Conservation (phyloP, 176 grass and related monocot genomes). For the Rhynchospora tenuis region DNA sequence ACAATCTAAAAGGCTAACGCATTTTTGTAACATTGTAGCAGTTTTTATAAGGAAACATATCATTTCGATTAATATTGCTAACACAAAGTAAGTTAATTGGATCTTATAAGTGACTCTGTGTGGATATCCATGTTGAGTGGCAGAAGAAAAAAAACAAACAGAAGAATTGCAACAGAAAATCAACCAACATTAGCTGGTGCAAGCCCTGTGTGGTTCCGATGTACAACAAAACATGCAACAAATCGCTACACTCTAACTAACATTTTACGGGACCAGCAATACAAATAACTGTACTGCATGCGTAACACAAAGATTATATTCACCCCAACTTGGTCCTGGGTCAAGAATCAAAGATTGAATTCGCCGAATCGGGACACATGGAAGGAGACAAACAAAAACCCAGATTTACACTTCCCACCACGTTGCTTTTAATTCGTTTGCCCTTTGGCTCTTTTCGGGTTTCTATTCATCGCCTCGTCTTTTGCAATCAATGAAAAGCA, state of each 20-base stretch:
- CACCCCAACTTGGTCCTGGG: not conserved
- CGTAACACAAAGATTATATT: not conserved
- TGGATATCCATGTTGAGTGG: too few species aligned
- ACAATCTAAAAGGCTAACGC: too few species aligned
- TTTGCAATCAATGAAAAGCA: constrained; percentile 20
- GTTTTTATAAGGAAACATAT: too few species aligned
- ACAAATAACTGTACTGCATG: not conserved
- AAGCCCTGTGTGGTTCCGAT: too few species aligned
- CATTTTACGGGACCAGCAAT: not conserved
- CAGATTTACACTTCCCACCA: constrained; percentile 17
- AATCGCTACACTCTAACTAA: not conserved
- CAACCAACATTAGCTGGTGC: too few species aligned
- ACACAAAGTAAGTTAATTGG: too few species aligned
- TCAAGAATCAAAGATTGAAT: constrained; percentile 7
- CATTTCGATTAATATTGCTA: too few species aligned
- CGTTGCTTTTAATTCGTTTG: constrained; percentile 15
- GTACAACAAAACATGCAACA: not conserved
- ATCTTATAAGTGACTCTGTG: too few species aligned
- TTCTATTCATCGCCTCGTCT: not conserved
- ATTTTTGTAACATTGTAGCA: too few species aligned
- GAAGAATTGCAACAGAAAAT: too few species aligned
- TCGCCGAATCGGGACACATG: not conserved
- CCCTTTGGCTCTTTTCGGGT: not conserved
- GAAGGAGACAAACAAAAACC: constrained; percentile 15
- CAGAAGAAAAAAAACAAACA: too few species aligned